Percentiles rank a stretch among this genome's conserved stretches.
phyloP scores from a whole-genome alignment of 345 rosid genomes.

The Turnera subulata region DNA sequence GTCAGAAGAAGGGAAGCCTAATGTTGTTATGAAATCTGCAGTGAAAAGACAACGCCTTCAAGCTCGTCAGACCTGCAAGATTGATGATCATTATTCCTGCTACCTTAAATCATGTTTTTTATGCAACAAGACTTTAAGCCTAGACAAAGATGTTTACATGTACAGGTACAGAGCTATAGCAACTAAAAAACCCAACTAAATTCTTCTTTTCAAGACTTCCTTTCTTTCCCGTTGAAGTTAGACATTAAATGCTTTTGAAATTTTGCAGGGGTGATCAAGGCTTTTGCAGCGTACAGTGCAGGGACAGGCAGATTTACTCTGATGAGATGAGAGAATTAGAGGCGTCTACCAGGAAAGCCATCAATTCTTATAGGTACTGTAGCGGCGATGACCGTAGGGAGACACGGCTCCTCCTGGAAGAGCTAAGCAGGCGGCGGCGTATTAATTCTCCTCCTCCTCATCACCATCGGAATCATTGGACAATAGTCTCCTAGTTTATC shows the following conservation, averaged over 20 bases:
- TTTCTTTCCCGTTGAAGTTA: not conserved
- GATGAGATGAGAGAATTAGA: slow-evolving; percentile 62
- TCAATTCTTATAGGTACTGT: slow-evolving; percentile 33
- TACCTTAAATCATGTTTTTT: slow-evolving; percentile 55
- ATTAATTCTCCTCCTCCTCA: slow-evolving; percentile 16
- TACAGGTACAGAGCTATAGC: too few relatives aligned
- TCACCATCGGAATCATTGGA: slow-evolving; percentile 23
- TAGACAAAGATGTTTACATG: slow-evolving; percentile 73
- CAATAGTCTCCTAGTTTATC: slow-evolving; percentile 25
- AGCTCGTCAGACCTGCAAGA: not conserved
- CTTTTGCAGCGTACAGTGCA: slow-evolving; percentile 70
- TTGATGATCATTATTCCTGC: slow-evolving; percentile 31
- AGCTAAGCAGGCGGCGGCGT: slow-evolving; percentile 34
- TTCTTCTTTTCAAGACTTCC: too few relatives aligned
- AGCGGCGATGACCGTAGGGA: slow-evolving; percentile 36
- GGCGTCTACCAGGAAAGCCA: slow-evolving; percentile 32
- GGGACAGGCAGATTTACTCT: slow-evolving; percentile 53
- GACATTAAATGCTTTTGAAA: not conserved
- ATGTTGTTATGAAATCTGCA: slow-evolving; percentile 44
- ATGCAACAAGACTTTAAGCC: slow-evolving; percentile 47
- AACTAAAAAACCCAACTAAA: too few relatives aligned
- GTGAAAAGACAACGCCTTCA: slow-evolving; percentile 11
- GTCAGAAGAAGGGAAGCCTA: slow-evolving; percentile 15
- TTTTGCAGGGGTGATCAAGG: slow-evolving; percentile 77
- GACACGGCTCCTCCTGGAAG: slow-evolving; percentile 29